A percentile compares a stretch with the other conserved stretches of the same genome.
Evolutionary conservation across 23 red algal species (phyloP).

Genomic region (Gracilaria caudata): DNA sequence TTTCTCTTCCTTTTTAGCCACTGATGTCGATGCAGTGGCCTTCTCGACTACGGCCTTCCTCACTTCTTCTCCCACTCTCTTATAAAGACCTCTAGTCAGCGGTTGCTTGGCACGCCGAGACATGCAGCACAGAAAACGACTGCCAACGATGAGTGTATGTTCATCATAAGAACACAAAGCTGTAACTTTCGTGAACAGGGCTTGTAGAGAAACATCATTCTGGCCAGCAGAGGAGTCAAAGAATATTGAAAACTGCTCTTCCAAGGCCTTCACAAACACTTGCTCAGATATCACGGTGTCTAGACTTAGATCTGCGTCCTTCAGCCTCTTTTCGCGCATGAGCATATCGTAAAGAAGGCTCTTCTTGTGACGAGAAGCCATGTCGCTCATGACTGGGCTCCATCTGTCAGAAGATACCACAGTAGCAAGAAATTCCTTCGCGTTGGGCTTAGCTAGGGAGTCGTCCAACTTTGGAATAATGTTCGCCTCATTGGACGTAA

Average conservation of each 20-base stretch:
- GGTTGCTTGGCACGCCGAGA: background rate
- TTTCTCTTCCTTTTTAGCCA: constrained; percentile 1
- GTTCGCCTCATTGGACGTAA: constrained; percentile 28
- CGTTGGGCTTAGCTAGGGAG: constrained; percentile 1
- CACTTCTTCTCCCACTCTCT: constrained; percentile 36
- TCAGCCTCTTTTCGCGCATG: constrained; percentile 37
- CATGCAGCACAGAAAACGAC: constrained; percentile 7
- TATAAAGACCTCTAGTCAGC: constrained; percentile 18
- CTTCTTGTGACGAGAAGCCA: constrained; percentile 37
- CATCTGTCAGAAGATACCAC: constrained; percentile 25
- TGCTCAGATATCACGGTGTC: background rate
- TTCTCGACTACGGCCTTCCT: constrained; percentile 22
- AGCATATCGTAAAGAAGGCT: constrained; percentile 34
- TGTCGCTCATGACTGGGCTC: constrained; percentile 23
- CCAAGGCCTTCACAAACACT: background rate
- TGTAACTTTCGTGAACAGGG: background rate
- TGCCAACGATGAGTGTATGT: constrained; percentile 18
- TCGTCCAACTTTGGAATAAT: constrained; percentile 48
- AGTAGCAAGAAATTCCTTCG: constrained; percentile 19
- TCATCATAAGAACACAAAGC: constrained; percentile 48
- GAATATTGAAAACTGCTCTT: constrained; percentile 13
- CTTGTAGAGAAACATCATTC: background rate
- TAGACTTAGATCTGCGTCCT: constrained; percentile 27
- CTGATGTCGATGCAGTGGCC: background rate
- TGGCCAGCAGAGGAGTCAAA: background rate